These are phyloP conservation scores for Colletotrichum eleusines DNA, from an alignment of 2,329 filamentous ascomycete species.

Conservation along the genomic window DNA sequence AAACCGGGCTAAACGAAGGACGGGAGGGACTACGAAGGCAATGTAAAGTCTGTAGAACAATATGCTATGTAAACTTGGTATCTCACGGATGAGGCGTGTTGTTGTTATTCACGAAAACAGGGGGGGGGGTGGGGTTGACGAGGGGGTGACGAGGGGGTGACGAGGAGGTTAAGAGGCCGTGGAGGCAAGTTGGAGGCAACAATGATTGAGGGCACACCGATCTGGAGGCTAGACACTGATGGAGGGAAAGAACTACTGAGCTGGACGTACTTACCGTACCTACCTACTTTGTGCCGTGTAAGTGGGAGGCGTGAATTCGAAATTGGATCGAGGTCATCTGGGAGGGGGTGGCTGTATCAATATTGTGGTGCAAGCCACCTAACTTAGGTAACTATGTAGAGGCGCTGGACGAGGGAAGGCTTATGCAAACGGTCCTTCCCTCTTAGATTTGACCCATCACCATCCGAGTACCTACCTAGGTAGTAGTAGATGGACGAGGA, in stretches of 20 bases:
- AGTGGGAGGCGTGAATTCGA: constrained; percentile 1
- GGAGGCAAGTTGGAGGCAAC: no score
- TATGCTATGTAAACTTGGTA: no score
- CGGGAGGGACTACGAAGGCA: constrained; percentile 25
- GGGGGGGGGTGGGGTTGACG: no score
- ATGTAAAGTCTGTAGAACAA: constrained; percentile 27
- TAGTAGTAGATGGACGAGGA: not conserved
- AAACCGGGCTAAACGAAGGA: constrained; percentile 14
- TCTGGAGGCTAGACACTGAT: constrained; percentile 31
- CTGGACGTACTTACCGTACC: not conserved
- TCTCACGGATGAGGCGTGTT: not conserved
- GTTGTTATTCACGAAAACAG: not conserved
- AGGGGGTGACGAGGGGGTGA: not conserved
- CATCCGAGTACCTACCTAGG: no score
- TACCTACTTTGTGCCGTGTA: no score
- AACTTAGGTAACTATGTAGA: not conserved
- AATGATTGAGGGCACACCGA: constrained; percentile 31
- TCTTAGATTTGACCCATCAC: not conserved
- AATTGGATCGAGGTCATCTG: not conserved
- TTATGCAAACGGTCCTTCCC: constrained; percentile 8
- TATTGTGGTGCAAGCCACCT: not conserved
- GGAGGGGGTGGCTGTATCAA: not conserved
- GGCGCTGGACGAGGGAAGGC: not conserved
- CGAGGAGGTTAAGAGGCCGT: no score
- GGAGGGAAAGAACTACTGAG: not conserved